Evolutionary conservation across 164 flowering plant species (phyloP), one percentile per base, ranked within the genome.

Genomic region (Vitis amurensis): DNA sequence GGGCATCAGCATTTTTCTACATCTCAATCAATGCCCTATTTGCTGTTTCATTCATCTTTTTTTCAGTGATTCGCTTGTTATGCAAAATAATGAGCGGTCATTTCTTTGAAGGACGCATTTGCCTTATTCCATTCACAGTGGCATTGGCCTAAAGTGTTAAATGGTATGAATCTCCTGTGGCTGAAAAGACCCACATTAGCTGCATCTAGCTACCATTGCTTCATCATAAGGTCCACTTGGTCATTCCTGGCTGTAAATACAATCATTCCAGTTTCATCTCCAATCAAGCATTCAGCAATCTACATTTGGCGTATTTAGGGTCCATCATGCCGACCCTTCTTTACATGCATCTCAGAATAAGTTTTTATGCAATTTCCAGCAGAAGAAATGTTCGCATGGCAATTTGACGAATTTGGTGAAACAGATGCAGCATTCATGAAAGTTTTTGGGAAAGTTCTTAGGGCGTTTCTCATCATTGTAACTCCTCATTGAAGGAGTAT

Each of bases 381-480:
- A 94, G 73, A 88, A 94, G 81, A 85, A 91, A 74, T 94, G 99
- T 59, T 81, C 78, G 76, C 99, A 94, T 63, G 94, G 96, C 77
- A 94, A 64, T 76, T 68, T 84, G 61, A 89, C 63, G 57, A 91
- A 89, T 73, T 92, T 90, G 60, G 84, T 80, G 63, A 85, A 89
- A 78, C 97, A 94, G 77, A 94, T 91, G 85, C 81, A 76, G 68
- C 98, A 94, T 71, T 85, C 85, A 68, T 92, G 97, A 30, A 87
- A 71, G 71, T 69, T 82, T 69, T 73, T 79, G 51, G 61, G 69
- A 69, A 94, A 94, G 71, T 64, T 80, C 73, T 84, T 89, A 74
- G 74, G 87, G 68, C 77, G 75, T 71, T 81, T 84, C 60, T 85
- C 86, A 65, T 86, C 87, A 74, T 88, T 86, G 74, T 89, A 91